Evolutionary conservation across 2,329 filamentous ascomycete species (phyloP).

Genomic region (Fonsecaea nubica): DNA sequence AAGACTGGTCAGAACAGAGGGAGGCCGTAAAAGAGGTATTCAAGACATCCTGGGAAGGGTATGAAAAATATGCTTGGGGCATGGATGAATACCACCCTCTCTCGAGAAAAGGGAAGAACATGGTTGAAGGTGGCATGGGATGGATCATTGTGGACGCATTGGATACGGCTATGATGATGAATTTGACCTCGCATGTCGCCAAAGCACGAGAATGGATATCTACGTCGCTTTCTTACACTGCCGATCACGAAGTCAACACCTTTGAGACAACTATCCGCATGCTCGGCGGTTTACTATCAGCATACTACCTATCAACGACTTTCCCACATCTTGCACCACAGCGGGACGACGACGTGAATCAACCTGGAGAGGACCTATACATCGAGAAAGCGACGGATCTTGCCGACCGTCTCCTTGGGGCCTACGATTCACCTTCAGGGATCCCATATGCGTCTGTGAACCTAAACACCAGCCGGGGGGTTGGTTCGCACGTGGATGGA

Average conservation of each 20-base stretch:
- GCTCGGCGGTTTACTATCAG: conserved; percentile 89
- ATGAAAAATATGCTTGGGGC: conserved; percentile 95
- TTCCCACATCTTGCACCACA: conserved; percentile 81
- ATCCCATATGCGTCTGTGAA: conserved; percentile 92
- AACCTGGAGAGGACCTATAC: conserved; percentile 85
- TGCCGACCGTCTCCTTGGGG: conserved; percentile 82
- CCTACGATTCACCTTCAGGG: conserved; percentile 85
- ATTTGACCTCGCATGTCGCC: conserved; percentile 81
- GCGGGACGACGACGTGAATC: conserved; percentile 72
- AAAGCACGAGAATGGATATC: conserved; percentile 90
- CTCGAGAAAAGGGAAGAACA: conserved; percentile 77
- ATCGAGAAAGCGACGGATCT: conserved; percentile 95
- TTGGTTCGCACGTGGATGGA: conserved; percentile 80
- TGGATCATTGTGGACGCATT: conserved; percentile 98
- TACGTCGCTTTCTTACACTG: conserved; percentile 77
- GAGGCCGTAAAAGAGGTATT: conserved; percentile 89
- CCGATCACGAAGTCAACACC: conserved; percentile 89
- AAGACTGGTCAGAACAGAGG: conserved; percentile 77
- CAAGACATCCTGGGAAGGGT: conserved; percentile 88
- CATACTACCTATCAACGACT: conserved; percentile 88
- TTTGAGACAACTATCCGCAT: conserved; percentile 99
- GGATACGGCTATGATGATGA: conserved; percentile 98
- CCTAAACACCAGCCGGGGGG: conserved; percentile 74
- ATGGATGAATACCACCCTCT: conserved; percentile 87
- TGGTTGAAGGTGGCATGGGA: conserved; percentile 86